These are phyloP conservation scores for Penicillium cosmopolitanum DNA, from an alignment of 495 filamentous ascomycete genomes.

Conservation along the genomic window DNA sequence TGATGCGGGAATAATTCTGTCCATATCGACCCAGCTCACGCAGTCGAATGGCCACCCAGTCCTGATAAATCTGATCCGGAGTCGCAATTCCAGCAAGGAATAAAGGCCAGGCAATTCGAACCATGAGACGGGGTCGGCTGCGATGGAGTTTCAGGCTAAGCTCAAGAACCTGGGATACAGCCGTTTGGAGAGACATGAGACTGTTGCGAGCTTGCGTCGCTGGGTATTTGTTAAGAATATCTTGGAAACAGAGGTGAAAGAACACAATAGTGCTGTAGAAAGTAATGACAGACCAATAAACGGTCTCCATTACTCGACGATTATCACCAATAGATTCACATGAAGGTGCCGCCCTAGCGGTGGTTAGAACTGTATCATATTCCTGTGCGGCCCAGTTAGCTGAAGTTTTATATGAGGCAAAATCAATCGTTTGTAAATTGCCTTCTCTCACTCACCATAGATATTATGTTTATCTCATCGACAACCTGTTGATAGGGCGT, in stretches of 20 bases:
- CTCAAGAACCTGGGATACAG: constrained; percentile 33
- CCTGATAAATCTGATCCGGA: constrained; percentile 33
- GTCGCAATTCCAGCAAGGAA: constrained; percentile 39
- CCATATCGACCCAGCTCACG: constrained; percentile 37
- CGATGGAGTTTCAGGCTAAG: constrained; percentile 34
- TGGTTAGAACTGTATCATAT: constrained; percentile 30
- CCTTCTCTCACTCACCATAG: constrained; percentile 19
- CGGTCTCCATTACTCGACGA: constrained; percentile 36
- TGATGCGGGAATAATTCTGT: constrained; percentile 29
- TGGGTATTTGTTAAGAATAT: constrained; percentile 15
- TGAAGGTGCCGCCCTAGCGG: constrained; percentile 23
- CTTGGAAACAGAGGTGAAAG: constrained; percentile 34
- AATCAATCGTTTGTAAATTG: background rate
- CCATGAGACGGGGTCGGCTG: constrained; percentile 32
- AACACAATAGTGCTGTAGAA: constrained; percentile 35
- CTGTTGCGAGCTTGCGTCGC: constrained; percentile 5
- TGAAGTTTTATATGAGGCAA: background rate
- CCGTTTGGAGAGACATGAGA: constrained; percentile 23
- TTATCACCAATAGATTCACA: constrained; percentile 26
- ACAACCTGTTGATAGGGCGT: constrained; percentile 22
- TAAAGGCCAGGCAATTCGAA: constrained; percentile 37
- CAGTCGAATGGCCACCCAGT: constrained; percentile 41
- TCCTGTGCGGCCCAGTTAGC: constrained; percentile 21
- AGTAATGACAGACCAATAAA: constrained; percentile 38
- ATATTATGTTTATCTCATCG: constrained; percentile 26